Conservation (phyloP, 2,329 filamentous ascomycete genomes). For the Trichoderma sp. region DNA sequence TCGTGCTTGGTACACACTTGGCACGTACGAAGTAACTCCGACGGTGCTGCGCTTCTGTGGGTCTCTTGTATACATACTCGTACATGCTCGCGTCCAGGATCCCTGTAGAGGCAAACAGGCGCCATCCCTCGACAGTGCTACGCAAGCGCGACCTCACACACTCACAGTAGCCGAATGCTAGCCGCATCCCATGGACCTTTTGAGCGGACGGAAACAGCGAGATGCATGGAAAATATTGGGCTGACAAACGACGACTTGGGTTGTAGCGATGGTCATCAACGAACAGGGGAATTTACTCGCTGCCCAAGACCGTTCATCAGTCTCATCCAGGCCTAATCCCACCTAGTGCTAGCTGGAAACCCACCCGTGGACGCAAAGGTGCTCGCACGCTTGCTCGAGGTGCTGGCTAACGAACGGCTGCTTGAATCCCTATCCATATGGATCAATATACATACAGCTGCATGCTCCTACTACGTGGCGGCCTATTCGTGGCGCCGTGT, state of each 20-base stretch:
- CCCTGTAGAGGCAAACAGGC: not conserved
- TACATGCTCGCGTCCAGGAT: not conserved
- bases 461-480: conserved; percentile 17
- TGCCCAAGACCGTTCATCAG: conserved; percentile 1
- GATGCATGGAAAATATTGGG: not conserved
- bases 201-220: not conserved
- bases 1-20: not conserved
- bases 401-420: not conserved
- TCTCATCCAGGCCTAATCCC: conserved; percentile 11
- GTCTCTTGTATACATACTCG: not conserved
- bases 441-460: not conserved
- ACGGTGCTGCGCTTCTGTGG: not conserved
- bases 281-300: not conserved
- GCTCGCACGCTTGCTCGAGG: not conserved
- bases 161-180: conserved; percentile 3
- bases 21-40: not conserved
- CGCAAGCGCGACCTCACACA: not conserved
- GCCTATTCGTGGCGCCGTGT: conserved; percentile 5
- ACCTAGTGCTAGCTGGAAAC: conserved; percentile 17
- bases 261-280: not conserved
- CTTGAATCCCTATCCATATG: not conserved
- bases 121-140: conserved; percentile 5
- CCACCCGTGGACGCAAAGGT: conserved; percentile 17
- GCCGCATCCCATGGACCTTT: conserved; percentile 10
- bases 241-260: not conserved